Conservation (phyloP, 2,329 filamentous ascomycete genomes). For the Epichloe festucae region DNA sequence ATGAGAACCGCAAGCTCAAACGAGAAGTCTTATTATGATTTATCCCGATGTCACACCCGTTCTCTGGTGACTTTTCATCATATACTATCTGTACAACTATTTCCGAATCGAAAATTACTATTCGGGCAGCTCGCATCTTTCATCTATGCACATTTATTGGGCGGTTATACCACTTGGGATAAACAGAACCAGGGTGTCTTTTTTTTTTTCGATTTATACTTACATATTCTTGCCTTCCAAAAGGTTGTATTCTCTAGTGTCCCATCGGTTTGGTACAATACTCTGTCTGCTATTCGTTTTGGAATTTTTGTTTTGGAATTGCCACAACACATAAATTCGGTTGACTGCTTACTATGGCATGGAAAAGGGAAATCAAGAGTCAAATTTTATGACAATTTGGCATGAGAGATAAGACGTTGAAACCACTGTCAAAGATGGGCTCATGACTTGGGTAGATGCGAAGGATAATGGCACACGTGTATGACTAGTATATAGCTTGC, state of each 20-base stretch:
- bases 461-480: neutral
- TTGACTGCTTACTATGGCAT: neutral
- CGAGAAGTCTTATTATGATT: neutral
- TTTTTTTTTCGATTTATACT: neutral
- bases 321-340: too few relatives aligned
- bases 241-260: too few relatives aligned
- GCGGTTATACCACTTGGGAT: slow-evolving; percentile 20
- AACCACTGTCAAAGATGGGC: neutral
- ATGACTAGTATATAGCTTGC: neutral
- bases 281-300: too few relatives aligned
- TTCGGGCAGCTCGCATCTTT: slow-evolving; percentile 3
- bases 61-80: too few relatives aligned
- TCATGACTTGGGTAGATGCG: neutral
- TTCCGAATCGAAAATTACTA: neutral
- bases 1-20: slow-evolving; percentile 4
- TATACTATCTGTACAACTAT: slow-evolving; percentile 3
- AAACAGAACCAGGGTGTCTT: slow-evolving; percentile 14
- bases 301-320: too few relatives aligned
- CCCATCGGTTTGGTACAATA: too few relatives aligned
- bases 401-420: neutral
- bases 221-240: neutral
- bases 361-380: neutral
- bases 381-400: neutral
- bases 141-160: slow-evolving; percentile 2
- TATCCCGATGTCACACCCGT: neutral